phyloP scores from a whole-genome alignment of 2,329 filamentous ascomycete species.

The Diplodia mutila region DNA sequence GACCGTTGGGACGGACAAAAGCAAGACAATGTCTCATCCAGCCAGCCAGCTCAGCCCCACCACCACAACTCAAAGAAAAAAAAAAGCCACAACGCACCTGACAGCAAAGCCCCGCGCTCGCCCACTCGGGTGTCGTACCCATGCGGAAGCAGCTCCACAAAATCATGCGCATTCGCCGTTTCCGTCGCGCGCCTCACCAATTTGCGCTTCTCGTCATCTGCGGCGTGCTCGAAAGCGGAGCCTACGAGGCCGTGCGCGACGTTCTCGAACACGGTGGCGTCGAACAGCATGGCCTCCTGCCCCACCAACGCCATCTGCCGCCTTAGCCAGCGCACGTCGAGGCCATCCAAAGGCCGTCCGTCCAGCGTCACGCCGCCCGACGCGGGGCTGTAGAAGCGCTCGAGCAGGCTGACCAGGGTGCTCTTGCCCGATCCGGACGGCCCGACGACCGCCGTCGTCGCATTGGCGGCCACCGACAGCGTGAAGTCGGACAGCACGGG shows the following conservation, averaged over 20 bases:
- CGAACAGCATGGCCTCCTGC: conserved; percentile 90
- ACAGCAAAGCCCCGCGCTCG: conserved; percentile 88
- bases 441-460: conserved; percentile 90
- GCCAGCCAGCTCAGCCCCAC: too few species aligned
- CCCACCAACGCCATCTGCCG: conserved; percentile 91
- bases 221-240: conserved; percentile 69
- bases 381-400: conserved; percentile 92
- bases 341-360: conserved; percentile 74
- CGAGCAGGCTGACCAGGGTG: conserved; percentile 89
- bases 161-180: conserved; percentile 94
- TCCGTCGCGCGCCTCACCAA: conserved; percentile 77
- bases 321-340: conserved; percentile 89
- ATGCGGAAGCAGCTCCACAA: conserved; percentile 79
- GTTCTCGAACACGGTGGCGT: conserved; percentile 85
- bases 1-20: too few species aligned
- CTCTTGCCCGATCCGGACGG: conserved; percentile 94
- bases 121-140: conserved; percentile 95
- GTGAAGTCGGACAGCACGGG: conserved; percentile 83
- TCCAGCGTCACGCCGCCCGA: conserved; percentile 79
- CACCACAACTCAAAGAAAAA: too few species aligned
- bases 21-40: too few species aligned
- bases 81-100: conserved; percentile 38
- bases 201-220: conserved; percentile 51
- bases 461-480: conserved; percentile 80
- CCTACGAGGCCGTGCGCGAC: conserved; percentile 91